Conservation (phyloP, 2,329 filamentous ascomycete species). For the Calonectria fujianensis region DNA sequence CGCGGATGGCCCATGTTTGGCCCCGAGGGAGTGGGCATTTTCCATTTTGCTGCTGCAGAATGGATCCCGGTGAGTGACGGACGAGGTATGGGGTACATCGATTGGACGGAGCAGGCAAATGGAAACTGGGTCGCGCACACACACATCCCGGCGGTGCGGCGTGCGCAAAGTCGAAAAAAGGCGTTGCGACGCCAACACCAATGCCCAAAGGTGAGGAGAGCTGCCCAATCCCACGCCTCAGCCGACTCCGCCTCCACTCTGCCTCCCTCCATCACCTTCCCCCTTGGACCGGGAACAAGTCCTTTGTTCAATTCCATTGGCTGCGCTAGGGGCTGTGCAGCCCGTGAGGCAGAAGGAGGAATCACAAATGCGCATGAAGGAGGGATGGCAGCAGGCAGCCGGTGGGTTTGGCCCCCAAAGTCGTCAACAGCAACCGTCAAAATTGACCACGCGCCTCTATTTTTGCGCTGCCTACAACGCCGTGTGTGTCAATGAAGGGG, state of each 20-base stretch:
- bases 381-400: slow-evolving; percentile 35
- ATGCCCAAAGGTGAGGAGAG: slow-evolving; percentile 49
- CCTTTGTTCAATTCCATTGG: slow-evolving; percentile 29
- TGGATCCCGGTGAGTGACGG: slow-evolving; percentile 40
- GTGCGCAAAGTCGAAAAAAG: slow-evolving; percentile 53
- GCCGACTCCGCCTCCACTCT: slow-evolving; percentile 29
- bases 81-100: slow-evolving; percentile 41
- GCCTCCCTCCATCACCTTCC: slow-evolving; percentile 31
- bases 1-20: slow-evolving; percentile 32
- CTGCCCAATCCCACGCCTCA: slow-evolving; percentile 55
- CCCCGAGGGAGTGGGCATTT: slow-evolving; percentile 45
- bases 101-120: slow-evolving; percentile 51
- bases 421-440: slow-evolving; percentile 22
- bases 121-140: slow-evolving; percentile 52
- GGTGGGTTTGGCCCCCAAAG: slow-evolving; percentile 38
- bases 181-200: slow-evolving; percentile 53
- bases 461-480: slow-evolving; percentile 18
- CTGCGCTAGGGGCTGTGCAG: slow-evolving; percentile 36
- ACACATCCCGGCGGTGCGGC: slow-evolving; percentile 52
- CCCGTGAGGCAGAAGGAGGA: slow-evolving; percentile 33
- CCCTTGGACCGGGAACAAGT: slow-evolving; percentile 33
- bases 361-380: slow-evolving; percentile 23
- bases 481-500: slow-evolving; percentile 23
- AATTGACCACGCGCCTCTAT: slow-evolving; percentile 26
- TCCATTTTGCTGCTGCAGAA: slow-evolving; percentile 43